Percentiles rank a stretch among this genome's conserved stretches.
These are phyloP conservation scores for Gossypium davidsonii DNA, from an alignment of 441 rosid genomes.

Conservation along the genomic window DNA sequence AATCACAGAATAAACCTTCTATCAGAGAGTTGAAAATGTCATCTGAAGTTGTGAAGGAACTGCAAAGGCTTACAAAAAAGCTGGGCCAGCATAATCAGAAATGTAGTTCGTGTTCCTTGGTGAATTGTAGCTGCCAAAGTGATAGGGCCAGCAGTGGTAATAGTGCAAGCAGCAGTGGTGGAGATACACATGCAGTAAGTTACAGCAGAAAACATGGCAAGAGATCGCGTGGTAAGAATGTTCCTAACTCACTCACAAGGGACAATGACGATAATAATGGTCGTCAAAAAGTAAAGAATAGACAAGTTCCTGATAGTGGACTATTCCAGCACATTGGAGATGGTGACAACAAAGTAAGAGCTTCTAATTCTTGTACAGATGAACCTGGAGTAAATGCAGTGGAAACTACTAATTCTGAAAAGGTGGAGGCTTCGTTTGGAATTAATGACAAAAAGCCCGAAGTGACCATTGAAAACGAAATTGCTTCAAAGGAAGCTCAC, in stretches of 20 bases:
- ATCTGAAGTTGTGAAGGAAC: constrained; percentile 78
- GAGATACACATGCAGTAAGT: constrained; percentile 28
- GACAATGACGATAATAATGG: constrained; percentile 30
- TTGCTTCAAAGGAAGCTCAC: constrained; percentile 25
- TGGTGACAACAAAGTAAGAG: constrained; percentile 19
- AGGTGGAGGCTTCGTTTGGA: constrained; percentile 7
- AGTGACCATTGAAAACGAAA: constrained; percentile 23
- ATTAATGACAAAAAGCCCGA: constrained; percentile 21
- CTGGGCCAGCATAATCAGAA: constrained; percentile 52
- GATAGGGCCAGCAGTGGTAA: constrained; percentile 92
- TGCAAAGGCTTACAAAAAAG: constrained; percentile 77
- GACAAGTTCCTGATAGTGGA: constrained; percentile 14
- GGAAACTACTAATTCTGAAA: constrained; percentile 15
- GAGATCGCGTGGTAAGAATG: constrained; percentile 39
- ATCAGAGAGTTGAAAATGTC: constrained; percentile 61
- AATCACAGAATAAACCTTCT: constrained; percentile 34
- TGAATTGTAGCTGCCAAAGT: constrained; percentile 86
- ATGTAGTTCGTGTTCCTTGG: constrained; percentile 76
- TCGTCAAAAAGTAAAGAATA: constrained; percentile 25
- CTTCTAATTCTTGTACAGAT: constrained; percentile 10
- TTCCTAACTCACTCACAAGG: constrained; percentile 22
- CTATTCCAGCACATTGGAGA: constrained; percentile 16
- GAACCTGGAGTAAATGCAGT: constrained; percentile 13
- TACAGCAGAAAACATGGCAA: constrained; percentile 55
- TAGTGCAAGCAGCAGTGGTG: constrained; percentile 82